phyloP scores from a whole-genome alignment of 441 rosid genomes.

The Populus hybrid region DNA sequence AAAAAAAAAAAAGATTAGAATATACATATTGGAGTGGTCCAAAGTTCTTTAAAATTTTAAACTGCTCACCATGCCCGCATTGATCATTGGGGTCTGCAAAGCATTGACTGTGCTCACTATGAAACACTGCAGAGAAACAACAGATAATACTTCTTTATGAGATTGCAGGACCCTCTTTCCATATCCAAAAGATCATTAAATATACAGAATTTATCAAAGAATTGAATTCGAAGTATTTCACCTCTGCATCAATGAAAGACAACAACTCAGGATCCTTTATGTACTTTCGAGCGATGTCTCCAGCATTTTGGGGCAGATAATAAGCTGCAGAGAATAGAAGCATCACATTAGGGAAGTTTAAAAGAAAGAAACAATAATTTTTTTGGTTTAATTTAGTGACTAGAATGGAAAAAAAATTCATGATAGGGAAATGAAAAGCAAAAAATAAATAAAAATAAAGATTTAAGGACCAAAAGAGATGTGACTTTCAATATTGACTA shows the following conservation, averaged over 20 bases:
- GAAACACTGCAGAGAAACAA: slow-evolving; percentile 69
- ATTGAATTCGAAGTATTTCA: slow-evolving; percentile 23
- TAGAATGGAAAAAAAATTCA: not conserved
- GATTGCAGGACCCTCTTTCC: not conserved
- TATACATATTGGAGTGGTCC: not conserved
- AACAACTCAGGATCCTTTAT: slow-evolving; percentile 77
- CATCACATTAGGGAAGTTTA: not conserved
- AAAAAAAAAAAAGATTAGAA: slow-evolving; percentile 7
- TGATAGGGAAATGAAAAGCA: not conserved
- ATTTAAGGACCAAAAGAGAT: not conserved
- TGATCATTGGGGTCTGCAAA: slow-evolving; percentile 90
- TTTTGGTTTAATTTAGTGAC: not conserved
- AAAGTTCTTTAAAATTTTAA: slow-evolving; percentile 10
- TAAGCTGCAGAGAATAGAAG: slow-evolving; percentile 50
- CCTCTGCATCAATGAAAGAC: slow-evolving; percentile 97
- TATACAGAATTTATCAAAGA: slow-evolving; percentile 6
- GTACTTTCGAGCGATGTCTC: slow-evolving; percentile 84
- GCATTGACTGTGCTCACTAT: slow-evolving; percentile 93
- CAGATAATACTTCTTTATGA: slow-evolving; percentile 7
- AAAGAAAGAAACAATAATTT: not conserved
- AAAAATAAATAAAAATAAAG: not conserved
- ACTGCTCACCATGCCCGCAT: slow-evolving; percentile 83
- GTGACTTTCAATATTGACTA: not conserved
- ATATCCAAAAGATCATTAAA: not conserved
- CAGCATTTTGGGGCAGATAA: slow-evolving; percentile 88